phyloP scores from a whole-genome alignment of 2,329 filamentous ascomycete species.

The Rhinocladiella similis region DNA sequence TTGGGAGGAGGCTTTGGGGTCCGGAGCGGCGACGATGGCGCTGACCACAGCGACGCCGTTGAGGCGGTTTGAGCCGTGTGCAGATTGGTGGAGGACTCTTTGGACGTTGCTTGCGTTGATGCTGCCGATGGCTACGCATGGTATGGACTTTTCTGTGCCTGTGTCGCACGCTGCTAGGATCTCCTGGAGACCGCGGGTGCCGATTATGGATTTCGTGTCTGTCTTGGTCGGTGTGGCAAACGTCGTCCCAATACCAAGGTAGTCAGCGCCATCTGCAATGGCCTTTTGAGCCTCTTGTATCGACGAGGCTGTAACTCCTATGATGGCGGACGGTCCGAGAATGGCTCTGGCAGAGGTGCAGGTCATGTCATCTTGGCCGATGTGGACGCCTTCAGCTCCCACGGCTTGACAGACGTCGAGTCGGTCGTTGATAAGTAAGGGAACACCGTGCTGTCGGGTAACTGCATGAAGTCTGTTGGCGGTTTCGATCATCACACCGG shows the following conservation, averaged over 20 bases:
- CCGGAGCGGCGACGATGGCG: conserved; percentile 73
- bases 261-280: conserved; percentile 76
- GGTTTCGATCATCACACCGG: conserved; percentile 67
- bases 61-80: conserved; percentile 44
- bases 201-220: conserved; percentile 80
- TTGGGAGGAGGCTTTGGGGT: conserved; percentile 65
- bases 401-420: conserved; percentile 85
- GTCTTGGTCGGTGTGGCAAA: conserved; percentile 87
- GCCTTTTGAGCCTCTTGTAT: conserved; percentile 71
- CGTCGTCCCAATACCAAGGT: conserved; percentile 87
- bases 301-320: conserved; percentile 83
- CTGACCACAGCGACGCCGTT: conserved; percentile 87
- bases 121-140: conserved; percentile 83
- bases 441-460: conserved; percentile 67
- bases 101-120: conserved; percentile 76
- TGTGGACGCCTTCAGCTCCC: conserved; percentile 86
- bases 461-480: conserved; percentile 70
- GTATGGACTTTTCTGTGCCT: conserved; percentile 43
- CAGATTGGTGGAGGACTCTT: conserved; percentile 71
- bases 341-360: conserved; percentile 67
- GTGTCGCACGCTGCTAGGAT: conserved; percentile 64
- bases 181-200: conserved; percentile 66
- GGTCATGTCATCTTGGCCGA: conserved; percentile 94
- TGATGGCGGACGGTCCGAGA: conserved; percentile 75
- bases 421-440: conserved; percentile 89